Conservation (phyloP, 2,329 filamentous ascomycete genomes). For the Ascochyta rabiei region DNA sequence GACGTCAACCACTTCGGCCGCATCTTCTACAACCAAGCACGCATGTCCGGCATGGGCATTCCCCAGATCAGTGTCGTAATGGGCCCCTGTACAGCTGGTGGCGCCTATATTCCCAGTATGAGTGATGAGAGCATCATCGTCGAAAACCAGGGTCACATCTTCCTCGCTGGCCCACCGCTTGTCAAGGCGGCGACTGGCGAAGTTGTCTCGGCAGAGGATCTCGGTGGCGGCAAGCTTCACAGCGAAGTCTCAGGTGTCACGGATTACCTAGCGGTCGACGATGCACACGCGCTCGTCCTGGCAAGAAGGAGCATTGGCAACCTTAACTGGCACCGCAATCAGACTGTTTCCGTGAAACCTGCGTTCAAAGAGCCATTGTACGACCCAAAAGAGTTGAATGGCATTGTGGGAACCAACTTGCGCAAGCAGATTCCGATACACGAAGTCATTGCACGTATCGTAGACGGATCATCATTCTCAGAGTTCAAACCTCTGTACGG, state of each 20-base stretch:
- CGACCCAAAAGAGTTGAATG: conserved; percentile 77
- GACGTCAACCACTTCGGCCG: conserved; percentile 94
- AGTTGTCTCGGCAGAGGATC: conserved; percentile 85
- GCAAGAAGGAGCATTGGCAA: conserved; percentile 84
- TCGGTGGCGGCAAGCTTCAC: conserved; percentile 89
- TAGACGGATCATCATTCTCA: conserved; percentile 86
- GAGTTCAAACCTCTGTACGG: conserved; percentile 97
- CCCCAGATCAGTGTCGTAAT: conserved; percentile 95
- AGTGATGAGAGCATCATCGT: conserved; percentile 98
- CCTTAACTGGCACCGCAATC: conserved; percentile 78
- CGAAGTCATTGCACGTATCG: conserved; percentile 90
- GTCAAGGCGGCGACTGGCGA: conserved; percentile 97
- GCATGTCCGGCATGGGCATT: conserved; percentile 87
- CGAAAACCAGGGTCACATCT: conserved; percentile 94
- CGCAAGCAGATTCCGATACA: conserved; percentile 83
- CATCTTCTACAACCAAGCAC: conserved; percentile 97
- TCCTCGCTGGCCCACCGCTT: conserved; percentile 89
- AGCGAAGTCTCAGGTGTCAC: conserved; percentile 90
- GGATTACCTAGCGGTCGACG: conserved; percentile 92
- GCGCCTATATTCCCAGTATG: conserved; percentile 96
- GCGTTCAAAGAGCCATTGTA: conserved; percentile 78
- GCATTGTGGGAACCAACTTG: conserved; percentile 89
- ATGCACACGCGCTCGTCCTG: conserved; percentile 87
- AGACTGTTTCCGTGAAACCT: conserved; percentile 41
- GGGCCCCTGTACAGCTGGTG: conserved; percentile 95